Percentiles rank a stretch among this genome's conserved stretches.
Evolutionary conservation across 371 early-diverging fungal genomes (phyloP).

Genomic region (Rhizopus delemar): DNA sequence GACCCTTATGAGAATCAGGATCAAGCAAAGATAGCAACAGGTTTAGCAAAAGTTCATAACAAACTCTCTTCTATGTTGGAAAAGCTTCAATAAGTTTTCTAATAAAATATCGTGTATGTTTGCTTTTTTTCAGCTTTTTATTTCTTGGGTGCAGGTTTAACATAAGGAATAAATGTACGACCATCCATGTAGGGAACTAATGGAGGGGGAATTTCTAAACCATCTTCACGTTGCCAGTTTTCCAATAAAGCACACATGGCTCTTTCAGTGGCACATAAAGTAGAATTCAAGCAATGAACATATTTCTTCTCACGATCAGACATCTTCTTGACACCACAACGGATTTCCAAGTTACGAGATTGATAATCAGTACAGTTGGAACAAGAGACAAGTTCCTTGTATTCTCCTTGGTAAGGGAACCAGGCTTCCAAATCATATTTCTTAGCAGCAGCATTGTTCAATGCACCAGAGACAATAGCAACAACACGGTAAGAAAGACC

Average conservation of each 20-base stretch:
- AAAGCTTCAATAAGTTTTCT: background rate
- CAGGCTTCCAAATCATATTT: constrained; percentile 99
- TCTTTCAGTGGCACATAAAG: constrained; percentile 98
- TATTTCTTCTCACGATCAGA: constrained; percentile 95
- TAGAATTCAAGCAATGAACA: constrained; percentile 99
- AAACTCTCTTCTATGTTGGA: constrained; percentile 24
- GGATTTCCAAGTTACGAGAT: constrained; percentile 94
- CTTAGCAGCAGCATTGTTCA: constrained; percentile 99
- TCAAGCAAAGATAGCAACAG: constrained; percentile 33
- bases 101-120: too few species aligned
- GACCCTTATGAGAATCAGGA: constrained; percentile 35
- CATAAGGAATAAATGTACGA: constrained; percentile 87
- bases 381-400: constrained; percentile 99
- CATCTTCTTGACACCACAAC: constrained; percentile 97
- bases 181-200: constrained; percentile 95
- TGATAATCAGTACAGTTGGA: constrained; percentile 99
- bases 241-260: constrained; percentile 98
- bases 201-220: constrained; percentile 86
- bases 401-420: constrained; percentile 98
- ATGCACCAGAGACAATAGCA: constrained; percentile 94
- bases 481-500: constrained; percentile 96
- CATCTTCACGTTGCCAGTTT: constrained; percentile 95
- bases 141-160: constrained; percentile 51
- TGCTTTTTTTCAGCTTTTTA: background rate
- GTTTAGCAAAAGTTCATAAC: constrained; percentile 30